Evolutionary conservation across 768 basidiomycete genomes (phyloP), one percentile per base, ranked within the genome.

Genomic region (Psilocybe cyanescens): DNA sequence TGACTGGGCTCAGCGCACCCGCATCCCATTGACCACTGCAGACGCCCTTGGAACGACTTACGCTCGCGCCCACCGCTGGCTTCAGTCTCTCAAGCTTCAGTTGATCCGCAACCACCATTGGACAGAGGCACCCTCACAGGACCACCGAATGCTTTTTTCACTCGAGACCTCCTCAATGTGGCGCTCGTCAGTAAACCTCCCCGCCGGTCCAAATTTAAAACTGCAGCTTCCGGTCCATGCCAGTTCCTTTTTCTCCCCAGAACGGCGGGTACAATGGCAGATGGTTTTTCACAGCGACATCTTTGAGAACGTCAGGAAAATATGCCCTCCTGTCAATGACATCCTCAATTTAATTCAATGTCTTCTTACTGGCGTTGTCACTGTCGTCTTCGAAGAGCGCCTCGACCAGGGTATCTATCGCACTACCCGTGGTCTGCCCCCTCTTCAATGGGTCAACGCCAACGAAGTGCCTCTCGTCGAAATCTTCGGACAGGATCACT

Each of bases 201-300:
- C 92, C 6, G 88, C 90, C 46, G 88, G 90, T 58, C 92, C 92
- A 60, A 82, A 86, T 68, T 78, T 91, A 67, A 86, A 81, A 49
- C 78, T 93, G 6, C 87, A 90, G 69, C 82, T 94, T 37, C 92
- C 92, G 7, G 80, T 87, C 60, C 86, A 93, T 64, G 91, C 92
- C 41, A 88, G 87, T 44, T 91, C 92, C 28, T 94, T 94, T 76
- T 94, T 94, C 78, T 90, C 88, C 52, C 91, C 91, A 9, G 90
- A 94, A 72, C 79, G 92, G 66, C 86, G 90, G 61, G 84, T 93
- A 49, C 91, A 93, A 71, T 94, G 92, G 92, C 86, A 93, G 72
- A 92, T 93, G 91, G 90, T 92, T 68, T 94, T 94, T 71, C 91
- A 89, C 71, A 86, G 84, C 68, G 88, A 89, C 74, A 85, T 86